Evolutionary conservation across 1,284 basidiomycete species (phyloP).

Genomic region (Ustilago shanxiensis): DNA sequence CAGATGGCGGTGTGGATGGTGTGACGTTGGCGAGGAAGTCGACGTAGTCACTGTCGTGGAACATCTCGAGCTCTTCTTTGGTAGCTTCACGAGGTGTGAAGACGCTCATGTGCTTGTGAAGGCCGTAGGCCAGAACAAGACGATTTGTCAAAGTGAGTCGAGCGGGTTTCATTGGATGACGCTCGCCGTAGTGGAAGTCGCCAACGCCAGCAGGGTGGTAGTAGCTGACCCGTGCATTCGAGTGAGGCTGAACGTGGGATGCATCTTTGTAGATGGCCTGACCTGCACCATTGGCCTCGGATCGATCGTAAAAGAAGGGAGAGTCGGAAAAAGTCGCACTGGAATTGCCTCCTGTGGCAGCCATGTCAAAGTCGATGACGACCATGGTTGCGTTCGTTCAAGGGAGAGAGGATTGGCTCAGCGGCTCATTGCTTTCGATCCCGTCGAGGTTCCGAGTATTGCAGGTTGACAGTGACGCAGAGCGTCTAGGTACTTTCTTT

Average conservation of each 20-base stretch:
- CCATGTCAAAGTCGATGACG: slow-evolving; percentile 64
- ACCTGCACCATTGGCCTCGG: slow-evolving; percentile 43
- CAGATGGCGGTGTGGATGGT: slow-evolving; percentile 61
- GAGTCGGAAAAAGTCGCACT: slow-evolving; percentile 64
- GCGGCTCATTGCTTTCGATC: slow-evolving; percentile 2
- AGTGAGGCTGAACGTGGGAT: slow-evolving; percentile 61
- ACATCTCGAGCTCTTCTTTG: slow-evolving; percentile 86
- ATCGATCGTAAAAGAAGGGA: slow-evolving; percentile 67
- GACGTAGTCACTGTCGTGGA: slow-evolving; percentile 93
- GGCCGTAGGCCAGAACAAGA: slow-evolving; percentile 93
- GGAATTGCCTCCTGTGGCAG: slow-evolving; percentile 36
- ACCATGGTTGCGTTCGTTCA: slow-evolving; percentile 47
- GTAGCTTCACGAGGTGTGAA: slow-evolving; percentile 91
- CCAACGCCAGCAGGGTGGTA: slow-evolving; percentile 95
- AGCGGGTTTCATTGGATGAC: slow-evolving; percentile 98
- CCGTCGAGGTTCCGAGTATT: neutral
- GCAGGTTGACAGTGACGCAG: neutral
- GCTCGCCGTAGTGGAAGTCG: slow-evolving; percentile 83
- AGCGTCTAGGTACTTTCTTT: neutral
- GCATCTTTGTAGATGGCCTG: slow-evolving; percentile 54
- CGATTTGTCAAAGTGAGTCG: slow-evolving; percentile 93
- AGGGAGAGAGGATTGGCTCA: neutral
- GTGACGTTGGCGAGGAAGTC: slow-evolving; percentile 83
- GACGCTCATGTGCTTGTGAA: slow-evolving; percentile 95
- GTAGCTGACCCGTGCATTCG: slow-evolving; percentile 83